A percentile compares a stretch with the other conserved stretches of the same genome.
These are phyloP conservation scores for Candolleomyces aberdarensis DNA, from an alignment of 768 basidiomycete genomes.

Conservation along the genomic window DNA sequence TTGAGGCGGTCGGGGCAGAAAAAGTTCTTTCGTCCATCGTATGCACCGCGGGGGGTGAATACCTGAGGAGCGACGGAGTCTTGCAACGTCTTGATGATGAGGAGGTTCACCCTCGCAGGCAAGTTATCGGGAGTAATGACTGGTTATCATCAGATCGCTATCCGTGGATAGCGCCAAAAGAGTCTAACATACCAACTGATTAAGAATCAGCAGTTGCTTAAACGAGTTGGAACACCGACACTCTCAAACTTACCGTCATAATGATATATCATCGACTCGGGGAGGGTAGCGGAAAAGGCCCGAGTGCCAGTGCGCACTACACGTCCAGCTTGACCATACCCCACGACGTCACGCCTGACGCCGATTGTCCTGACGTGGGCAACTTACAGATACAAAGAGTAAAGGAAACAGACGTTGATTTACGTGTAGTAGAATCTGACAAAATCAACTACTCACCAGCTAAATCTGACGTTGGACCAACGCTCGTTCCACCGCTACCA, in stretches of 20 bases:
- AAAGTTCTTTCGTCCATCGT: conserved; percentile 76
- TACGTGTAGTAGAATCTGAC: not conserved
- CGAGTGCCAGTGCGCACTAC: conserved; percentile 20
- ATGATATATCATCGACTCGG: conserved; percentile 60
- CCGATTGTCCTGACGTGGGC: conserved; percentile 26
- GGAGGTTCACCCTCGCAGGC: conserved; percentile 64
- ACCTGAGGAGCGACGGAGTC: conserved; percentile 47
- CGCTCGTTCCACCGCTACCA: not conserved
- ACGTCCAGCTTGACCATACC: conserved; percentile 21
- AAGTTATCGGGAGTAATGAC: conserved; percentile 68
- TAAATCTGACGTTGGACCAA: not conserved
- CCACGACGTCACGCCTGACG: conserved; percentile 32
- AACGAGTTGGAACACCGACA: too few species aligned
- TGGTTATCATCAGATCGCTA: conserved; percentile 15
- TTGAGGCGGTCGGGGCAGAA: conserved; percentile 59
- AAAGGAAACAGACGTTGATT: not conserved
- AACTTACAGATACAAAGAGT: conserved; percentile 2
- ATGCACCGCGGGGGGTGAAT: conserved; percentile 70
- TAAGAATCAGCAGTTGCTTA: not conserved
- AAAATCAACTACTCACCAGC: not conserved
- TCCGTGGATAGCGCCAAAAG: not conserved
- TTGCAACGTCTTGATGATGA: conserved; percentile 63
- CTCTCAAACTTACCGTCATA: conserved; percentile 65
- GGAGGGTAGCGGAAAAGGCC: conserved; percentile 55
- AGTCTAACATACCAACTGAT: conserved; percentile 38